Conservation (phyloP, 1,139 yeast genomes). For the Yamadazyma buinensis region DNA sequence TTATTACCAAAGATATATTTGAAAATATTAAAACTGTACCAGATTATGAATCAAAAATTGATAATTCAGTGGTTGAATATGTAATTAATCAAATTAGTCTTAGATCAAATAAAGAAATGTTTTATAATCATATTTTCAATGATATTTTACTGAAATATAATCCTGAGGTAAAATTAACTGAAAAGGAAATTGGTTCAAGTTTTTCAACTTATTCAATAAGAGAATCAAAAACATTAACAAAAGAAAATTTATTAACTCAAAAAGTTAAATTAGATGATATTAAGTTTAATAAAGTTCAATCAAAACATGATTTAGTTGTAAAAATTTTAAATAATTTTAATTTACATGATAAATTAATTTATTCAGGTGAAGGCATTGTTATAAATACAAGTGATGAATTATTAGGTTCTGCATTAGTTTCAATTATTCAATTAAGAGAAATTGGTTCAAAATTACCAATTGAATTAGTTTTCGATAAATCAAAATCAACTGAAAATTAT, state of each 20-base stretch:
- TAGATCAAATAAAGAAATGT: constrained; percentile 9
- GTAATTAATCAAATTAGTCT: constrained; percentile 13
- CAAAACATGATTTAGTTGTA: constrained; percentile 25
- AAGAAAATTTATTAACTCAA: constrained; percentile 15
- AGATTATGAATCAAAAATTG: constrained; percentile 12
- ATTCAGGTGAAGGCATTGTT: constrained; percentile 35
- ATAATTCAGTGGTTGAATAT: constrained; percentile 10
- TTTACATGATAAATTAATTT: constrained; percentile 21
- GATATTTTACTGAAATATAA: constrained; percentile 17
- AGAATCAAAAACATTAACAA: constrained; percentile 16
- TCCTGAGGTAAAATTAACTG: constrained; percentile 20
- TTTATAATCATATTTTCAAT: constrained; percentile 11
- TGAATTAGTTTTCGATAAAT: constrained; percentile 28
- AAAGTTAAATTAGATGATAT: constrained; percentile 19
- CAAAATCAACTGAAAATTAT: constrained; percentile 22
- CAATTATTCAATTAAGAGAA: constrained; percentile 31
- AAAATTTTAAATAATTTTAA: constrained; percentile 20
- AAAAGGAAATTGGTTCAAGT: constrained; percentile 20
- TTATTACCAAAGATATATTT: constrained; percentile 18
- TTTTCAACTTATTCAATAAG: constrained; percentile 17
- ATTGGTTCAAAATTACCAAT: constrained; percentile 33
- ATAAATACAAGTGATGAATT: constrained; percentile 26
- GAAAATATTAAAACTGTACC: constrained; percentile 10
- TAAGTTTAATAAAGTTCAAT: constrained; percentile 20
- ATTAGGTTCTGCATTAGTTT: constrained; percentile 27